These are phyloP conservation scores for Camellia sinensis DNA, from an alignment of 148 eudicot species.

Conservation along the genomic window DNA sequence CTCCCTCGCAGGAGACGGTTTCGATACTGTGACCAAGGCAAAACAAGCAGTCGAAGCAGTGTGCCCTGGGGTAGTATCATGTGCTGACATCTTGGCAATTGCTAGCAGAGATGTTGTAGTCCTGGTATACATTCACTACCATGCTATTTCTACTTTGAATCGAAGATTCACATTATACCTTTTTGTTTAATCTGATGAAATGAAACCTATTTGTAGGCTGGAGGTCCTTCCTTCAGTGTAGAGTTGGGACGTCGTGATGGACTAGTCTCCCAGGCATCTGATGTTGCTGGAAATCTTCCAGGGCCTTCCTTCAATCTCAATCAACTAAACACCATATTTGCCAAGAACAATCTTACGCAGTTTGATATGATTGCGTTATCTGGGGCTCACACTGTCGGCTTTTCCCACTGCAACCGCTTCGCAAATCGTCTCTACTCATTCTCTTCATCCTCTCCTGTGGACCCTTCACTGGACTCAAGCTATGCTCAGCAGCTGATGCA, in stretches of 20 bases:
- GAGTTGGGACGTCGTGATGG: constrained; percentile 76
- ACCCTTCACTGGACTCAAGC: constrained; percentile 49
- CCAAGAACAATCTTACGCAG: constrained; percentile 35
- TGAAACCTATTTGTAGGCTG: constrained; percentile 33
- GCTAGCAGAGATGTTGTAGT: constrained; percentile 66
- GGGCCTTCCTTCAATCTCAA: constrained; percentile 37
- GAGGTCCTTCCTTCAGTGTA: constrained; percentile 57
- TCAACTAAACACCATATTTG: constrained; percentile 45
- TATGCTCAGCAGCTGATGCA: constrained; percentile 51
- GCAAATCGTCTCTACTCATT: constrained; percentile 56
- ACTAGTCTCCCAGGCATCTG: constrained; percentile 47
- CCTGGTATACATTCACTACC: constrained; percentile 43
- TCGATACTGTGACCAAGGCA: constrained; percentile 67
- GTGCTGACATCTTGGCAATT: constrained; percentile 75
- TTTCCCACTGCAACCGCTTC: constrained; percentile 57
- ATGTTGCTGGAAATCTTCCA: constrained; percentile 50
- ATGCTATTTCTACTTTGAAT: not conserved
- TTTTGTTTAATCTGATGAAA: not conserved
- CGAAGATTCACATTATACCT: not conserved
- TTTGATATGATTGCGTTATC: constrained; percentile 61
- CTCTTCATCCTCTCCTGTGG: constrained; percentile 36
- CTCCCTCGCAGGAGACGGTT: constrained; percentile 79
- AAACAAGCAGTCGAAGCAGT: constrained; percentile 69
- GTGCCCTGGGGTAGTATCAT: constrained; percentile 83
- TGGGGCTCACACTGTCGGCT: constrained; percentile 59